Percentiles rank a stretch among this genome's conserved stretches.
Evolutionary conservation across 345 rosid species (phyloP).

Genomic region (Eucalyptus sideroxylon): DNA sequence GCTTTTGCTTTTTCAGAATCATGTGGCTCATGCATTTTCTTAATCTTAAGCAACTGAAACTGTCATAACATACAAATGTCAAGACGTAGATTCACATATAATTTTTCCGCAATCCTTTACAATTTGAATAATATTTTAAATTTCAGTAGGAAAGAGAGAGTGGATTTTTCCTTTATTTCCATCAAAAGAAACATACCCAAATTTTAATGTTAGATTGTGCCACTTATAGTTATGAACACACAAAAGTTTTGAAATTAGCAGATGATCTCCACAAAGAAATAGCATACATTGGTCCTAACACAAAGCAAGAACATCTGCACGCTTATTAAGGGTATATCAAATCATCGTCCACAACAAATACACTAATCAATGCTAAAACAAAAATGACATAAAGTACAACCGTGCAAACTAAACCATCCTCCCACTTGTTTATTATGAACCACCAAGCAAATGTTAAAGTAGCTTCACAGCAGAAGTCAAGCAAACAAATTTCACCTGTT

Average conservation of each 20-base stretch:
- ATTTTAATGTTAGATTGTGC: neutral
- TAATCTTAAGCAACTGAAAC: neutral
- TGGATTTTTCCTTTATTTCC: neutral
- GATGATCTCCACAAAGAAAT: neutral
- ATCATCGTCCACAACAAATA: neutral
- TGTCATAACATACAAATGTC: neutral
- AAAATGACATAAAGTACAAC: neutral
- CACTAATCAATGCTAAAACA: neutral
- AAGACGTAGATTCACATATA: neutral
- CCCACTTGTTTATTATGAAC: neutral
- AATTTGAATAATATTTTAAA: neutral
- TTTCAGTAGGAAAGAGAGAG: neutral
- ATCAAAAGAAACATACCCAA: neutral
- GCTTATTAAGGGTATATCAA: neutral
- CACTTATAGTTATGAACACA: neutral
- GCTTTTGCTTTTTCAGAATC: neutral
- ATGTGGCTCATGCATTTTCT: neutral
- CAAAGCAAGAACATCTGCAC: neutral
- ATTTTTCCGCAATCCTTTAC: neutral
- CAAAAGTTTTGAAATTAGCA: neutral
- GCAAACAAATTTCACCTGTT: slow-evolving; percentile 25
- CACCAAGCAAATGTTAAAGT: neutral
- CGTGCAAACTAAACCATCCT: neutral
- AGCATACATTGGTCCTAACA: neutral
- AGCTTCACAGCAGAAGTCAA: neutral